Base-by-base conservation (phyloP, 306 rosid species). In the Ziziphus jujuba region DNA sequence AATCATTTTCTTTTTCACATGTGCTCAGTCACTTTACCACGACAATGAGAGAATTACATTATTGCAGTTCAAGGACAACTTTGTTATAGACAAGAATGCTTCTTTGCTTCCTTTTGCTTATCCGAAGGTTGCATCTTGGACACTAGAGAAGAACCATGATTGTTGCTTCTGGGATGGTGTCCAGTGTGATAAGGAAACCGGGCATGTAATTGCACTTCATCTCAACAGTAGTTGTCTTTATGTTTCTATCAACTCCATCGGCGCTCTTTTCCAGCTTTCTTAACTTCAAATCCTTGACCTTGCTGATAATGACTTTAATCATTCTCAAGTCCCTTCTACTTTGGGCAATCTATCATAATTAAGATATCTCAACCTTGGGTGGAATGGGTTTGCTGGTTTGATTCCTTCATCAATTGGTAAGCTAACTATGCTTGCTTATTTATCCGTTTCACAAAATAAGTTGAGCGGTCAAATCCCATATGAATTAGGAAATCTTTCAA, bases 351-450 rank as follows among this genome's bases (percentile, higher is more conserved):
- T 38, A 2, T 40, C 23, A 36, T 19, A 12, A 0, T 20, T 59
- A 34, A 59, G 20, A 15, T 3, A 13, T 34, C 43, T 59, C 14
- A 16, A 59, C 10, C 65, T 59, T 47, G 4, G 3, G 16, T 14
- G 9, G 3, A 10, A n/a, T 47, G 15, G 15, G 9, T 47, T 47
- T n/a, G 0, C 51, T n/a, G n/a, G n/a, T n/a, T n/a, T n/a, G n/a
- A n/a, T n/a, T n/a, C n/a, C n/a, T n/a, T n/a, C n/a, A n/a, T 63
- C 87, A 9, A 43, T 71, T n/a, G 59, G 35, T 36, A 61, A 61
- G 4, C 44, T 71, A 14, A 36, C 45, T 12, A 12, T 14, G 47
- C 24, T 63, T 5, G 49, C 4, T 17, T 5, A 2, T 11, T 55
- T 54, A 2, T 56, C 62, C 14, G 70, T 72, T 45, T 19, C 61